These are phyloP conservation scores for Tulasnella sp. DNA, from an alignment of 768 basidiomycete genomes.

Conservation along the genomic window DNA sequence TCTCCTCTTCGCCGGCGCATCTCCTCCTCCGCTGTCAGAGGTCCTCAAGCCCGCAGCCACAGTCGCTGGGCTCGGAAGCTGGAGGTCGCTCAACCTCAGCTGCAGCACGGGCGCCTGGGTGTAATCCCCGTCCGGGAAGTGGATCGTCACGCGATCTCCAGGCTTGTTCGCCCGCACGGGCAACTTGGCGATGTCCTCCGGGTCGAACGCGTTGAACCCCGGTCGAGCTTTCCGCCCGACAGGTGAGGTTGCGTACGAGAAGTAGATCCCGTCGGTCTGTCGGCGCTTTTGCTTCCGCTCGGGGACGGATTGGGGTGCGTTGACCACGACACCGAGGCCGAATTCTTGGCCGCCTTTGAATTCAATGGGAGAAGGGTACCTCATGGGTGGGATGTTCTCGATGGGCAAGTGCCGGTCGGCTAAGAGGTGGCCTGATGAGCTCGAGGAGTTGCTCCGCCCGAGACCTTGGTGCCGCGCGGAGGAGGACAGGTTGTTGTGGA, in stretches of 20 bases:
- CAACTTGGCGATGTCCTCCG: neutral
- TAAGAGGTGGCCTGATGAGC: neutral
- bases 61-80: neutral
- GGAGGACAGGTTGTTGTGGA: constrained; percentile 24
- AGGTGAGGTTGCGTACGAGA: neutral
- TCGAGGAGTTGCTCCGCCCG: neutral
- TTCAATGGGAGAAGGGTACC: too few relatives aligned
- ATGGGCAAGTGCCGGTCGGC: neutral
- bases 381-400: neutral
- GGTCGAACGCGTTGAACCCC: neutral
- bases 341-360: too few relatives aligned
- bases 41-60: neutral
- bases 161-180: neutral
- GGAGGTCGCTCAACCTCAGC: neutral
- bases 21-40: too few relatives aligned
- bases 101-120: neutral
- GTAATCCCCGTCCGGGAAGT: neutral
- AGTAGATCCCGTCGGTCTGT: neutral
- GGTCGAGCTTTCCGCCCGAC: neutral
- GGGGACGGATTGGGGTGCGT: neutral
- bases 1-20: neutral
- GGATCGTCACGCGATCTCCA: neutral
- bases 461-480: neutral
- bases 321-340: neutral
- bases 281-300: neutral